Evolutionary conservation across 495 filamentous ascomycete species (phyloP).

Genomic region (Saxophila tyrrhenica): DNA sequence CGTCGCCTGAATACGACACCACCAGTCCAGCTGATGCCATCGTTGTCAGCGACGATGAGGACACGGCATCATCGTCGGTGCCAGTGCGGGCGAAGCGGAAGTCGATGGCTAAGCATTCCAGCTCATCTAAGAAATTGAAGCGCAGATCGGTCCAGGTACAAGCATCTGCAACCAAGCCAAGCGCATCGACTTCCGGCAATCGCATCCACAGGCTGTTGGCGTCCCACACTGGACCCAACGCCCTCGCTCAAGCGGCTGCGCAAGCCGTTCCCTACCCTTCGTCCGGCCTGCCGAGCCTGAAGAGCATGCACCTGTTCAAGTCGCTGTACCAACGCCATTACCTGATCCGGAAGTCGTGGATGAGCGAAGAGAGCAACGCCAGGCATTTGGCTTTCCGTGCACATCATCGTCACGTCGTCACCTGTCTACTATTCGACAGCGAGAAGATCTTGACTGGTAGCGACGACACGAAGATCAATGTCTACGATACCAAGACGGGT

Average conservation of each 20-base stretch:
- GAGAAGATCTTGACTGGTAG: conserved; percentile 97
- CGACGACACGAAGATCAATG: conserved; percentile 95
- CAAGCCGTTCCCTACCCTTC: conserved; percentile 70
- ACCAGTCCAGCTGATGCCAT: background rate
- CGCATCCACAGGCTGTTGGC: conserved; percentile 34
- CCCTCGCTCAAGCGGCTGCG: conserved; percentile 71
- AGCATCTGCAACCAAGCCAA: conserved; percentile 22
- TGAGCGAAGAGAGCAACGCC: conserved; percentile 72
- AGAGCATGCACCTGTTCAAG: conserved; percentile 85
- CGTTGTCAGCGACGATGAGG: conserved; percentile 15
- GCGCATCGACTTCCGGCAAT: conserved; percentile 31
- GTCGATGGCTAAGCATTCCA: conserved; percentile 35
- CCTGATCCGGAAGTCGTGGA: conserved; percentile 84
- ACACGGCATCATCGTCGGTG: conserved; percentile 10
- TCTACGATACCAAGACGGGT: conserved; percentile 95
- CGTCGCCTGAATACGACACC: background rate
- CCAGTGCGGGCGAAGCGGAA: conserved; percentile 41
- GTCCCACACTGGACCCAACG: conserved; percentile 55
- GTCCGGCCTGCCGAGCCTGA: conserved; percentile 64
- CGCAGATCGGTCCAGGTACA: conserved; percentile 34
- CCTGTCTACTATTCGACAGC: conserved; percentile 91
- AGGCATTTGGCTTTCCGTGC: conserved; percentile 91
- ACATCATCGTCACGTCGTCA: conserved; percentile 92
- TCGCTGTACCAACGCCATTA: conserved; percentile 88
- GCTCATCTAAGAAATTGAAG: conserved; percentile 32